These are phyloP conservation scores for Candida morakotiae DNA, from an alignment of 805 yeast genomes.

Conservation along the genomic window DNA sequence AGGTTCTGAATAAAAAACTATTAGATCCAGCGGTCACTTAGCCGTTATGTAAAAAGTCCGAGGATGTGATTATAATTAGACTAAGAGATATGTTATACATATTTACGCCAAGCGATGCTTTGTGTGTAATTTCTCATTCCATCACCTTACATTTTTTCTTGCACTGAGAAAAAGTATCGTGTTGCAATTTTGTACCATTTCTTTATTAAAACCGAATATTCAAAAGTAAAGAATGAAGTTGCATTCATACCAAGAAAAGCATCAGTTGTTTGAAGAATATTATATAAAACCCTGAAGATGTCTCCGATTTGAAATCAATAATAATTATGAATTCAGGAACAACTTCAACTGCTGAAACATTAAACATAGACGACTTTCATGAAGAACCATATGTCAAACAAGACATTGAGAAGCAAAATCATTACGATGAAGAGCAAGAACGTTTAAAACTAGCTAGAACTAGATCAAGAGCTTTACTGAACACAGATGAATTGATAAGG, in stretches of 20 bases:
- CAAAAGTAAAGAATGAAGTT: too few species aligned
- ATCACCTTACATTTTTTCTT: too few species aligned
- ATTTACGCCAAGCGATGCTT: not conserved
- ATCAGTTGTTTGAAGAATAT: too few species aligned
- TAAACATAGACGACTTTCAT: not conserved
- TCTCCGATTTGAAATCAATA: too few species aligned
- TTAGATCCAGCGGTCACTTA: not conserved
- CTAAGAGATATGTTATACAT: too few species aligned
- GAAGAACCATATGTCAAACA: constrained; percentile 1
- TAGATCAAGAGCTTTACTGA: constrained; percentile 13
- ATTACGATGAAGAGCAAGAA: too few species aligned
- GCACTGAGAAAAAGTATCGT: too few species aligned
- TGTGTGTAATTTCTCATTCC: too few species aligned
- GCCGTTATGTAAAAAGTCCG: not conserved
- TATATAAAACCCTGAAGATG: not conserved
- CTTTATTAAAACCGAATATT: too few species aligned
- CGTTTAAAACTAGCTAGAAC: not conserved
- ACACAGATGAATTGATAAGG: constrained; percentile 20
- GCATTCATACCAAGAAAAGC: too few species aligned
- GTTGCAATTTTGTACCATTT: not conserved
- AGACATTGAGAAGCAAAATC: constrained; percentile 12
- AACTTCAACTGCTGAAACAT: not conserved
- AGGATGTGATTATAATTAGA: not conserved
- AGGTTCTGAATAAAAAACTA: too few species aligned
- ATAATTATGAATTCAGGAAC: not conserved